These are phyloP conservation scores for Vitis amurensis DNA, from an alignment of 164 flowering plant genomes.

Conservation along the genomic window DNA sequence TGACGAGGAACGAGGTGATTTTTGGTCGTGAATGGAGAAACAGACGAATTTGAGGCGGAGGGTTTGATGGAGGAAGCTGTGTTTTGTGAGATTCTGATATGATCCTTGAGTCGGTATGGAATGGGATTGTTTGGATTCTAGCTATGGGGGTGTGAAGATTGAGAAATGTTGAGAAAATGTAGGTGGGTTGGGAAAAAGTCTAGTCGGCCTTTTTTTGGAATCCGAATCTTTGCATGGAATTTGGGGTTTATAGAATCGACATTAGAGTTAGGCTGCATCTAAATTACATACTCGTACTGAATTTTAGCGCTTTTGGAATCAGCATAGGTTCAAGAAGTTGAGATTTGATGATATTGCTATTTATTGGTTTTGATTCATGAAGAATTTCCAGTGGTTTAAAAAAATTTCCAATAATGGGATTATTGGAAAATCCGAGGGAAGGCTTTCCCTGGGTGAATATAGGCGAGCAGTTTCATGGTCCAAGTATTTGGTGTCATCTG, in stretches of 20 bases:
- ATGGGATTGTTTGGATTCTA: not conserved
- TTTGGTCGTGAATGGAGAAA: too few relatives aligned
- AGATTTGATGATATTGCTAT: conserved; percentile 16
- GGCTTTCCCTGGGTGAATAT: conserved; percentile 78
- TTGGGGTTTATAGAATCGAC: not conserved
- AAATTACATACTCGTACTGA: not conserved
- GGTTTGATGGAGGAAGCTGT: too few relatives aligned
- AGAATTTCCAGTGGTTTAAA: conserved; percentile 57
- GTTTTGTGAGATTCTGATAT: too few relatives aligned
- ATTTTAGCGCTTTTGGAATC: conserved; percentile 3
- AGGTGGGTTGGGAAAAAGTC: conserved; percentile 7
- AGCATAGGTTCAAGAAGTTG: not conserved
- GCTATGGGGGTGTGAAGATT: not conserved
- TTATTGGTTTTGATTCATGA: conserved; percentile 32
- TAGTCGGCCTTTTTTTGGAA: not conserved
- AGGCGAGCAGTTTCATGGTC: conserved; percentile 82
- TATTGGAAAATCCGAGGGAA: conserved; percentile 44
- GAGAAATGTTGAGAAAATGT: conserved; percentile 15
- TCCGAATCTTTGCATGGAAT: not conserved
- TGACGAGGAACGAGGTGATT: too few relatives aligned
- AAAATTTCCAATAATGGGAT: conserved; percentile 45
- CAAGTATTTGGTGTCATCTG: conserved; percentile 72
- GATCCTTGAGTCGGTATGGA: not conserved
- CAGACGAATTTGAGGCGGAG: too few relatives aligned
- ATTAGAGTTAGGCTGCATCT: too few relatives aligned